Conservation (phyloP, 2,329 filamentous ascomycete species). For the Alternaria brassicicola region DNA sequence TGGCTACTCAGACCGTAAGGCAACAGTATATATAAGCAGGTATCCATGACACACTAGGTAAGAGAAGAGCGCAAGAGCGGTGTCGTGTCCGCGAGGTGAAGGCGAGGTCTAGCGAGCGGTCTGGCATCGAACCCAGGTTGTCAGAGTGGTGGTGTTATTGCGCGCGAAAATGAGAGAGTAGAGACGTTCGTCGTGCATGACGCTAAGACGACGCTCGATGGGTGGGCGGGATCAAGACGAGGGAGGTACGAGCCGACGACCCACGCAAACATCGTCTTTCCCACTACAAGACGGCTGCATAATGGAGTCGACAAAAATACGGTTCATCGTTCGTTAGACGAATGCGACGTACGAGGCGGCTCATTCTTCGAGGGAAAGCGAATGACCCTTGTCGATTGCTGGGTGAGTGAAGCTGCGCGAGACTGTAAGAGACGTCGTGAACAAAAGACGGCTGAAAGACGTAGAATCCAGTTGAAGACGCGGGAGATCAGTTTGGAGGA, state of each 20-base stretch:
- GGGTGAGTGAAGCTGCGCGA: neutral
- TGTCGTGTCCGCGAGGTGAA: neutral
- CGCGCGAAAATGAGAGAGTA: neutral
- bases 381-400: neutral
- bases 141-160: neutral
- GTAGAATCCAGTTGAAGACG: neutral
- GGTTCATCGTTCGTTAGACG: neutral
- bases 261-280: neutral
- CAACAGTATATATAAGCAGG: constrained; percentile 9
- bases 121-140: neutral
- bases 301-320: neutral
- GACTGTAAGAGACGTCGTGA: neutral
- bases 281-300: neutral
- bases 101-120: neutral
- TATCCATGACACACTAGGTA: constrained; percentile 1
- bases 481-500: neutral
- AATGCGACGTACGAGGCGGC: neutral
- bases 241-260: neutral
- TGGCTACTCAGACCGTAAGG: constrained; percentile 16
- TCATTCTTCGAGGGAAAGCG: neutral
- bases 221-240: neutral
- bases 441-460: neutral
- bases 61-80: constrained; percentile 27
- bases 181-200: neutral
- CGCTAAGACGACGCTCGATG: neutral